phyloP scores from a whole-genome alignment of 2,329 filamentous ascomycete species.

The Niveomyces coronatus region DNA sequence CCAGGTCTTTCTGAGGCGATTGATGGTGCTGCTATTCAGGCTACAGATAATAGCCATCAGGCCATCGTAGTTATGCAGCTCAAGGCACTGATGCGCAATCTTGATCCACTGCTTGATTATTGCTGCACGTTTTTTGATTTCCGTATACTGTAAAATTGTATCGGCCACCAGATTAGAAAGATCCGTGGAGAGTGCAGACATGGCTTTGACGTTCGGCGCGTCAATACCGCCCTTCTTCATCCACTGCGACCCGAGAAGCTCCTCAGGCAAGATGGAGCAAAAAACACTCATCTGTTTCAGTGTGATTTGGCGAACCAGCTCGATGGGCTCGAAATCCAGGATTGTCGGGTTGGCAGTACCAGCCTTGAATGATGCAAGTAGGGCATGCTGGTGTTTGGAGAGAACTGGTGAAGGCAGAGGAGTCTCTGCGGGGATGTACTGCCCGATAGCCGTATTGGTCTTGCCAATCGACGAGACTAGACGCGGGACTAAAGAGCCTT shows the following conservation, averaged over 20 bases:
- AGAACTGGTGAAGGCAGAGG: constrained; percentile 61
- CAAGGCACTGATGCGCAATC: constrained; percentile 74
- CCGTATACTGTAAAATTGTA: constrained; percentile 78
- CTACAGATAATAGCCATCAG: constrained; percentile 96
- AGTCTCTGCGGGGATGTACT: constrained; percentile 60
- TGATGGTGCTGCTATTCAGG: constrained; percentile 83
- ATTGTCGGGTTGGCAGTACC: constrained; percentile 63
- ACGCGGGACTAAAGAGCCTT: constrained; percentile 69
- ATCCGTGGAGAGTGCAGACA: constrained; percentile 87
- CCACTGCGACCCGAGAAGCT: constrained; percentile 87
- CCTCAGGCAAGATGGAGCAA: constrained; percentile 83
- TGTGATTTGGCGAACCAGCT: constrained; percentile 85
- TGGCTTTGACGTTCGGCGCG: constrained; percentile 83
- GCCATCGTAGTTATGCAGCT: constrained; percentile 91
- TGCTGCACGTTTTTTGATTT: constrained; percentile 81
- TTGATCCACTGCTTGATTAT: constrained; percentile 99
- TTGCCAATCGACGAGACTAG: constrained; percentile 81
- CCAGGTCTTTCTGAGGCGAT: constrained; percentile 84
- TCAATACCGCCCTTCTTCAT: constrained; percentile 74
- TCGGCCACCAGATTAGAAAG: constrained; percentile 88
- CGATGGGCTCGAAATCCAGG: constrained; percentile 82
- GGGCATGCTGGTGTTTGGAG: constrained; percentile 63
- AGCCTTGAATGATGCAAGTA: constrained; percentile 64
- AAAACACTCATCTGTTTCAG: constrained; percentile 87
- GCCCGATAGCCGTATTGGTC: constrained; percentile 63